Conservation (phyloP, 1,139 yeast genomes). For the Sugiyamaella castrensis region DNA sequence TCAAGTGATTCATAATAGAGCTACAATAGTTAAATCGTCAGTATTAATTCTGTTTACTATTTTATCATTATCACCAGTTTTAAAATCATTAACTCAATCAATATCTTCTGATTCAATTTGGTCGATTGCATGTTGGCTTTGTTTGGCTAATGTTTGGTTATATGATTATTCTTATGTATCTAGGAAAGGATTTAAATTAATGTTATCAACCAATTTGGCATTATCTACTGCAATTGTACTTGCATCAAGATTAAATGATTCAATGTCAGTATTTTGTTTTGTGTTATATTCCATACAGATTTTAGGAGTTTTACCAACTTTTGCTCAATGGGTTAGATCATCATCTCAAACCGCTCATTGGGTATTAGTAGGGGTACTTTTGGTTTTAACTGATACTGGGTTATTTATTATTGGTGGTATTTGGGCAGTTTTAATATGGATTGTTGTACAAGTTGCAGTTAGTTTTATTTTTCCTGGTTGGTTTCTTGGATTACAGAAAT, state of each 20-base stretch:
- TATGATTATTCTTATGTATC: conserved; percentile 55
- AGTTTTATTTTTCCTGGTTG: conserved; percentile 65
- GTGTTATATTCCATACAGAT: conserved; percentile 68
- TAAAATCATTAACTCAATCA: conserved; percentile 81
- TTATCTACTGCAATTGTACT: conserved; percentile 84
- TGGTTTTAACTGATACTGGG: conserved; percentile 32
- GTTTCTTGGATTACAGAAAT: conserved; percentile 67
- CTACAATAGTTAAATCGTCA: conserved; percentile 56
- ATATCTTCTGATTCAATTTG: conserved; percentile 94
- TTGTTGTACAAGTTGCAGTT: conserved; percentile 47
- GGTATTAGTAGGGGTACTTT: conserved; percentile 28
- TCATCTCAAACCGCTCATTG: conserved; percentile 24
- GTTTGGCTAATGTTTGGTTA: conserved; percentile 60
- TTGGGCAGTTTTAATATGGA: conserved; percentile 49
- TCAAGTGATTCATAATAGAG: conserved; percentile 13
- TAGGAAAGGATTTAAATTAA: conserved; percentile 45
- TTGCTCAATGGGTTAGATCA: conserved; percentile 53
- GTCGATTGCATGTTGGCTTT: conserved; percentile 82
- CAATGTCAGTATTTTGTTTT: conserved; percentile 78
- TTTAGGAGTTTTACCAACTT: conserved; percentile 69
- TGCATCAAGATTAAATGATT: conserved; percentile 75
- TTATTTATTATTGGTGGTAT: conserved; percentile 43
- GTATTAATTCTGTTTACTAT: conserved; percentile 65
- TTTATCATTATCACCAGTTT: conserved; percentile 79
- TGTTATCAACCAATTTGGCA: conserved; percentile 77